Percentiles rank a stretch among this genome's conserved stretches.
Evolutionary conservation across 163 green algal genomes (phyloP).

Genomic region (Dunaliella salina): DNA sequence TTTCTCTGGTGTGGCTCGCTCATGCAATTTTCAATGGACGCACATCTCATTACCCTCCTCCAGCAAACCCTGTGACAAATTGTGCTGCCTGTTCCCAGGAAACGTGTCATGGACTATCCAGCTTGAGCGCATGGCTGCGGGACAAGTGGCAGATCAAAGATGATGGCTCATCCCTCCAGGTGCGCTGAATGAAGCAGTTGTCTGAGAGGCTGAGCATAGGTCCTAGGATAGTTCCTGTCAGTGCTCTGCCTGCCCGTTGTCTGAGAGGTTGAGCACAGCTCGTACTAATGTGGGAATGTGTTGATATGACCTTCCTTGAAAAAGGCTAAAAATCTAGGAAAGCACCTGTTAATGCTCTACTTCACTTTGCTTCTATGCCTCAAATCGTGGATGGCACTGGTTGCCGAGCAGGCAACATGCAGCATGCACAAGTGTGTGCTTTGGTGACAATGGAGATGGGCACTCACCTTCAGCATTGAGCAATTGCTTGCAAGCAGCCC

Average conservation of each 20-base stretch:
- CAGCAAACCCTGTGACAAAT: too few relatives aligned
- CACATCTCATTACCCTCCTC: neutral
- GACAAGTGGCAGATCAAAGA: conserved; percentile 3
- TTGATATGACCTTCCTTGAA: too few relatives aligned
- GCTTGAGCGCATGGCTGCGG: neutral
- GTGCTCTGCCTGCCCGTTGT: too few relatives aligned
- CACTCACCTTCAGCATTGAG: too few relatives aligned
- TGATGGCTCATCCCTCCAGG: neutral
- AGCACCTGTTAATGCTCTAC: neutral
- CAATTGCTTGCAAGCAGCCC: too few relatives aligned
- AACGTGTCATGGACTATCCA: neutral
- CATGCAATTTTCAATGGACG: neutral
- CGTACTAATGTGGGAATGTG: too few relatives aligned
- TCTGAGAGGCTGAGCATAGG: too few relatives aligned
- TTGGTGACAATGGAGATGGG: conserved; percentile 45
- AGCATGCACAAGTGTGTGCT: conserved; percentile 54
- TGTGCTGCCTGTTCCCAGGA: too few relatives aligned
- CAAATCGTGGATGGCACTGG: conserved; percentile 66
- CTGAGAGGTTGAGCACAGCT: too few relatives aligned
- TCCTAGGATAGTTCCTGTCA: too few relatives aligned
- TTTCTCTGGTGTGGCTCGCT: neutral
- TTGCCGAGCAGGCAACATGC: conserved; percentile 77
- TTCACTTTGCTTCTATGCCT: conserved; percentile 34
- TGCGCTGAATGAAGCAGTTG: too few relatives aligned
- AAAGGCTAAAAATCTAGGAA: too few relatives aligned